phyloP scores from a whole-genome alignment of 805 yeast species.

The Myxozyma kluyveri region DNA sequence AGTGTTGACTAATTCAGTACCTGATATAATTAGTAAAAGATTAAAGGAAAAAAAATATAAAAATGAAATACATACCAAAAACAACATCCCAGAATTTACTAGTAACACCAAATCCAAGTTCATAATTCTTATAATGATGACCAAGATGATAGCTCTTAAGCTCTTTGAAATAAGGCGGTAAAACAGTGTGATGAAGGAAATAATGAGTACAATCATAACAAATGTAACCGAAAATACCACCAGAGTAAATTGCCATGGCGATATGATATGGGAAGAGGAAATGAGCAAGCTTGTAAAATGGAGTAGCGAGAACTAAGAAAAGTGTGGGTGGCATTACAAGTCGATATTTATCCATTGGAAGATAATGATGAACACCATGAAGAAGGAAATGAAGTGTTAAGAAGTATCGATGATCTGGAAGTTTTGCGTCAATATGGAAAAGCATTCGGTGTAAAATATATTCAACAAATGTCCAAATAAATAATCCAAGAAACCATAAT shows the following conservation, averaged over 20 bases:
- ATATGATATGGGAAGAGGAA: slow-evolving; percentile 69
- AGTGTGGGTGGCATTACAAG: slow-evolving; percentile 96
- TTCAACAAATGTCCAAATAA: slow-evolving; percentile 91
- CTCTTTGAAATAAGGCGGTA: slow-evolving; percentile 74
- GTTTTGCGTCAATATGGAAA: slow-evolving; percentile 83
- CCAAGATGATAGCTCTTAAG: slow-evolving; percentile 90
- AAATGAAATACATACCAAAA: slow-evolving; percentile 52
- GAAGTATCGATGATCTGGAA: slow-evolving; percentile 76
- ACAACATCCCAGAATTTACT: slow-evolving; percentile 90
- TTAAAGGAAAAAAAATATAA: neutral
- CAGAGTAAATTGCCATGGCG: slow-evolving; percentile 93
- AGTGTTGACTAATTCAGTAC: too few relatives aligned
- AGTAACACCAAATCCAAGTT: slow-evolving; percentile 95
- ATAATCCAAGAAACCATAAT: slow-evolving; percentile 75
- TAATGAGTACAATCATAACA: slow-evolving; percentile 93
- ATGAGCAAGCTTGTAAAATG: slow-evolving; percentile 79
- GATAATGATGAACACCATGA: slow-evolving; percentile 95
- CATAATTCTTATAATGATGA: slow-evolving; percentile 96
- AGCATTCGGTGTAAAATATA: slow-evolving; percentile 83
- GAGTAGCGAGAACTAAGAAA: slow-evolving; percentile 66
- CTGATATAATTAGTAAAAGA: neutral
- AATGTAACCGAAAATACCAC: slow-evolving; percentile 92
- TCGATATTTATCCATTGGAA: slow-evolving; percentile 94
- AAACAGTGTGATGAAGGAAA: slow-evolving; percentile 77
- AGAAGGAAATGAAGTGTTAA: slow-evolving; percentile 82